Conservation (phyloP, 306 rosid genomes). For the Boehmeria nivea region DNA sequence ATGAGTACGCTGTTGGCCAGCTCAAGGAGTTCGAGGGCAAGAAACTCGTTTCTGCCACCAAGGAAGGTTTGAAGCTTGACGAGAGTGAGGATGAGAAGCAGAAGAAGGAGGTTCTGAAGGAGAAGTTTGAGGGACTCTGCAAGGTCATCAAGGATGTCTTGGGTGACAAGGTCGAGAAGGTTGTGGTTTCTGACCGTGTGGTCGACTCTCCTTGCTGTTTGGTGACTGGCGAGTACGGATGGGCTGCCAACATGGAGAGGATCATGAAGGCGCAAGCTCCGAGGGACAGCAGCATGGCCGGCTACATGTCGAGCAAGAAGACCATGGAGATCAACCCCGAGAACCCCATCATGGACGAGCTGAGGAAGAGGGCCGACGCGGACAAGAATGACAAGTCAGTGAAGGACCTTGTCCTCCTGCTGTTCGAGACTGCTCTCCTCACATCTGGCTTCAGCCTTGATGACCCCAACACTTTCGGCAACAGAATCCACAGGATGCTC, state of each 20-base stretch:
- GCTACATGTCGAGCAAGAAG: constrained; percentile 93
- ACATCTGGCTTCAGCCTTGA: constrained; percentile 96
- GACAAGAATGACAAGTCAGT: constrained; percentile 93
- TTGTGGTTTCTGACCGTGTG: constrained; percentile 88
- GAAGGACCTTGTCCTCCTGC: constrained; percentile 81
- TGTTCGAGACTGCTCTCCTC: constrained; percentile 82
- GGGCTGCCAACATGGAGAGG: constrained; percentile 99
- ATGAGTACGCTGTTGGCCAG: constrained; percentile 88
- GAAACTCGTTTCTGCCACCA: constrained; percentile 85
- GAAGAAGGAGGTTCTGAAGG: constrained; percentile 53
- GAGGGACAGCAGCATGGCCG: constrained; percentile 91
- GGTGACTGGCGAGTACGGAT: constrained; percentile 88
- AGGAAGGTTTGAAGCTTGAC: constrained; percentile 81
- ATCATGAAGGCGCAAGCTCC: constrained; percentile 89
- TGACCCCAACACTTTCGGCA: constrained; percentile 91
- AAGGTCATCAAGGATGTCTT: constrained; percentile 84
- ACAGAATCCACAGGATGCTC: constrained; percentile 93
- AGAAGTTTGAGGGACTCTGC: constrained; percentile 76
- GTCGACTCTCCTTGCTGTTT: constrained; percentile 90
- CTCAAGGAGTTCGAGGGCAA: constrained; percentile 89
- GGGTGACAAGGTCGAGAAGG: constrained; percentile 83
- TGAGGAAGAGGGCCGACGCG: constrained; percentile 73
- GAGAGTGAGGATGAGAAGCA: constrained; percentile 82
- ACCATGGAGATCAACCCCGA: constrained; percentile 96
- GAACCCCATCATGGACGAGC: constrained; percentile 92